Percentiles rank a stretch among this genome's conserved stretches.
Conservation (phyloP, 768 basidiomycete species). For the Termitomyces sp. region DNA sequence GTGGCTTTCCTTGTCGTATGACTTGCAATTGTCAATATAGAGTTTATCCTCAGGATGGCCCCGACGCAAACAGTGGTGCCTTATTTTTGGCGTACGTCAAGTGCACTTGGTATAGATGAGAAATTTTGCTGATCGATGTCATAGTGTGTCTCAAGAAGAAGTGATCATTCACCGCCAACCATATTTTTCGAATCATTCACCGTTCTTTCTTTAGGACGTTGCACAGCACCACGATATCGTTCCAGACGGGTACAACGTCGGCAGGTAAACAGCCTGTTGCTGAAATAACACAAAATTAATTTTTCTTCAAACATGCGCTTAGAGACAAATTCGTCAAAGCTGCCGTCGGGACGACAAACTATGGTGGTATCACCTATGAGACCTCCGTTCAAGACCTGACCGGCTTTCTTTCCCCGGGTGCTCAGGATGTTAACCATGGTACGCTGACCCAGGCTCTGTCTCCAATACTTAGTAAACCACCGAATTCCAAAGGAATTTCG, state of each 20-base stretch:
- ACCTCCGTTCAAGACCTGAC: slow-evolving; percentile 32
- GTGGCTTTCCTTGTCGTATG: not conserved
- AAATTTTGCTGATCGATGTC: not conserved
- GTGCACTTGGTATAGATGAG: not conserved
- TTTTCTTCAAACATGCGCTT: not conserved
- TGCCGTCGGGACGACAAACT: slow-evolving; percentile 28
- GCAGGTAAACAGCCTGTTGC: slow-evolving; percentile 9
- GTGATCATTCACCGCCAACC: not conserved
- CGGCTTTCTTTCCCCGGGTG: slow-evolving; percentile 36
- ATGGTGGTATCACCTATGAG: slow-evolving; percentile 29
- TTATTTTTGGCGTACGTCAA: slow-evolving; percentile 16
- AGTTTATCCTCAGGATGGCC: slow-evolving; percentile 15
- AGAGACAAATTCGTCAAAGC: slow-evolving; percentile 28
- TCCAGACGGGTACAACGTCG: slow-evolving; percentile 18
- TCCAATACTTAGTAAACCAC: not conserved
- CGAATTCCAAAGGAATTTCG: slow-evolving; percentile 31
- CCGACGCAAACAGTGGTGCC: slow-evolving; percentile 17
- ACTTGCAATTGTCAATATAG: slow-evolving; percentile 1
- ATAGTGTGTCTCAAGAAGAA: slow-evolving; percentile 7
- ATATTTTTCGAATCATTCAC: not conserved
- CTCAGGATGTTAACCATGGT: slow-evolving; percentile 47
- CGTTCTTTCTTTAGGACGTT: slow-evolving; percentile 2
- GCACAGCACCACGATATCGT: slow-evolving; percentile 15
- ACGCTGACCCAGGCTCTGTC: slow-evolving; percentile 1
- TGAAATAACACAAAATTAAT: not conserved